Conservation (phyloP, 768 basidiomycete genomes). For the Tylopilus sp. region DNA sequence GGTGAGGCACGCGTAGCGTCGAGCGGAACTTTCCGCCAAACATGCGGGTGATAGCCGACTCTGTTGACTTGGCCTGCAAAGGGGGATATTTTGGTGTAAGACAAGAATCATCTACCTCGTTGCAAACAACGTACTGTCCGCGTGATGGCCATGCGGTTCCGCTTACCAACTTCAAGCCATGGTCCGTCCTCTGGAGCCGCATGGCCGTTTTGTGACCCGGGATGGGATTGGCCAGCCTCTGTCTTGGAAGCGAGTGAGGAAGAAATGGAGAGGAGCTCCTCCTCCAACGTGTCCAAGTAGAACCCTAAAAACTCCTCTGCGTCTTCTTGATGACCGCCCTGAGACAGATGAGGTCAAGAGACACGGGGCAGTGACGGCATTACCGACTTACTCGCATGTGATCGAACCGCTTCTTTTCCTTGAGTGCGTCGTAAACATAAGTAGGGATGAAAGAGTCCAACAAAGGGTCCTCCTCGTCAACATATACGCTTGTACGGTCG, state of each 20-base stretch:
- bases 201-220: constrained; percentile 10
- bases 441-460: constrained; percentile 79
- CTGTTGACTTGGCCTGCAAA: constrained; percentile 65
- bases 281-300: constrained; percentile 91
- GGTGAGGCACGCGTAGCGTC: constrained; percentile 73
- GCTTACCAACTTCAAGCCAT: constrained; percentile 93
- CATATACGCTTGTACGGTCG: constrained; percentile 26
- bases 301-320: constrained; percentile 99
- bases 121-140: constrained; percentile 56
- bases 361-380: constrained; percentile 1
- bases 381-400: constrained; percentile 71
- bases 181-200: constrained; percentile 54
- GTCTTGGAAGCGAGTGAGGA: constrained; percentile 45
- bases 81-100: not conserved
- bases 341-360: constrained; percentile 3
- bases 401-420: constrained; percentile 90
- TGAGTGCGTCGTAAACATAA: constrained; percentile 89
- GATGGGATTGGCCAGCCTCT: constrained; percentile 18
- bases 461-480: constrained; percentile 46
- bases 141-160: constrained; percentile 76
- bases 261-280: constrained; percentile 76
- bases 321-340: constrained; percentile 95
- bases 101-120: not conserved
- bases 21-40: constrained; percentile 93
- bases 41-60: constrained; percentile 86